These are phyloP conservation scores for Chlorokybus atmophyticus DNA, from an alignment of 139 green algal genomes.

Conservation along the genomic window DNA sequence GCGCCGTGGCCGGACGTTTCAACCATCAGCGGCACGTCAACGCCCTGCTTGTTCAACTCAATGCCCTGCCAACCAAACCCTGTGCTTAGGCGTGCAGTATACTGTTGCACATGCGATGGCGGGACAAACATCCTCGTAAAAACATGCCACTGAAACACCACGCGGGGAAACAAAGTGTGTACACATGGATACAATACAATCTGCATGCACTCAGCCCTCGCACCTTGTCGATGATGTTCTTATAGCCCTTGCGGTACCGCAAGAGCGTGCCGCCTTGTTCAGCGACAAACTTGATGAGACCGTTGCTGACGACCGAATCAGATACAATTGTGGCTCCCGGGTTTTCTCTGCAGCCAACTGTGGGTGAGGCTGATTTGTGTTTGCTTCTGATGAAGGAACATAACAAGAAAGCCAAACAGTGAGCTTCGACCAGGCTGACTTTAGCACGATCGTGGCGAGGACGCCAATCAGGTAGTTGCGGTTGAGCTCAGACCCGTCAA, in stretches of 20 bases:
- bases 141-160: no score
- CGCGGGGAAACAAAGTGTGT: no score
- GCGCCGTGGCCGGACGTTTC: constrained; percentile 86
- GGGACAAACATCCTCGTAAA: no score
- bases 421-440: background rate
- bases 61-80: no score
- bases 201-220: no score
- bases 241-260: constrained; percentile 82
- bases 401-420: background rate
- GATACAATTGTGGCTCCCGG: constrained; percentile 87
- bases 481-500: constrained; percentile 67
- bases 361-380: background rate
- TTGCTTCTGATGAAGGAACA: background rate
- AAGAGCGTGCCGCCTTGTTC: constrained; percentile 22
- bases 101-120: no score
- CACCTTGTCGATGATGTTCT: constrained; percentile 94
- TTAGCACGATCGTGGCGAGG: constrained; percentile 61
- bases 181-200: constrained; percentile 7
- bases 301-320: constrained; percentile 80
- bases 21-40: constrained; percentile 82
- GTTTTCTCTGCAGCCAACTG: constrained; percentile 39
- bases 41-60: constrained; percentile 27
- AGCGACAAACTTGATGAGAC: constrained; percentile 73
- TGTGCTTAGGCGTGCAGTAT: no score
- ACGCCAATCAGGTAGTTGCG: constrained; percentile 87